These are phyloP conservation scores for Lycium ferocissimum DNA, from an alignment of 257 asterid genomes.

Conservation along the genomic window DNA sequence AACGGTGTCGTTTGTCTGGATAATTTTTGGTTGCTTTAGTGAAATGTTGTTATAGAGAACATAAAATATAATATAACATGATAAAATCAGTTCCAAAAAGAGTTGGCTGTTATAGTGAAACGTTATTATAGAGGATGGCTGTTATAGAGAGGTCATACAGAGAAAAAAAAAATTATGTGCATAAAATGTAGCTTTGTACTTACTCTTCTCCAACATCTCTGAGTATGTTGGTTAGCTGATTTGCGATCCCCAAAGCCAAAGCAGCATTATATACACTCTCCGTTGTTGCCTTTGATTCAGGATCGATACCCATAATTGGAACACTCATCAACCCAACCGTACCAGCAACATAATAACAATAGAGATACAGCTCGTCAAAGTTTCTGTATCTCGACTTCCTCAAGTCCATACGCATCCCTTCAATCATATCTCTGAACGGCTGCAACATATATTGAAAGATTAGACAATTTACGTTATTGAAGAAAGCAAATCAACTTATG, in stretches of 20 bases:
- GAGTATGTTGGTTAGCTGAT: slow-evolving; percentile 92
- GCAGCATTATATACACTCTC: slow-evolving; percentile 93
- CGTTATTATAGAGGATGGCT: too few species aligned
- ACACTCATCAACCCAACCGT: slow-evolving; percentile 99
- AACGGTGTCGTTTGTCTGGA: too few species aligned
- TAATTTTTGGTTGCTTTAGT: too few species aligned
- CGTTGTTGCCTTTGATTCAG: slow-evolving; percentile 81
- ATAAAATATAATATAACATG: too few species aligned
- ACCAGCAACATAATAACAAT: slow-evolving; percentile 97
- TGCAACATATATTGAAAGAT: slow-evolving; percentile 38
- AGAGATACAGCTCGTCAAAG: slow-evolving; percentile 90
- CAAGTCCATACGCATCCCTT: slow-evolving; percentile 97
- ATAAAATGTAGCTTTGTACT: slow-evolving; percentile 36
- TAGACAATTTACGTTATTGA: background rate
- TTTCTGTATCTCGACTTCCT: slow-evolving; percentile 82
- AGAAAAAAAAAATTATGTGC: background rate
- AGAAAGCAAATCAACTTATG: background rate
- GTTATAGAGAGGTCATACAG: too few species aligned
- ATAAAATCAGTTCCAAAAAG: too few species aligned
- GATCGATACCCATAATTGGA: slow-evolving; percentile 97
- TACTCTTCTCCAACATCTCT: slow-evolving; percentile 99
- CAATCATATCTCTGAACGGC: slow-evolving; percentile 99
- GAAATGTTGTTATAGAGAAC: too few species aligned
- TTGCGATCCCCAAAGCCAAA: slow-evolving; percentile 84
- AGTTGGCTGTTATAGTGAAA: too few species aligned